These are phyloP conservation scores for Phytophthora foliorum DNA, from an alignment of 352 stramenopile genomes.

Conservation along the genomic window DNA sequence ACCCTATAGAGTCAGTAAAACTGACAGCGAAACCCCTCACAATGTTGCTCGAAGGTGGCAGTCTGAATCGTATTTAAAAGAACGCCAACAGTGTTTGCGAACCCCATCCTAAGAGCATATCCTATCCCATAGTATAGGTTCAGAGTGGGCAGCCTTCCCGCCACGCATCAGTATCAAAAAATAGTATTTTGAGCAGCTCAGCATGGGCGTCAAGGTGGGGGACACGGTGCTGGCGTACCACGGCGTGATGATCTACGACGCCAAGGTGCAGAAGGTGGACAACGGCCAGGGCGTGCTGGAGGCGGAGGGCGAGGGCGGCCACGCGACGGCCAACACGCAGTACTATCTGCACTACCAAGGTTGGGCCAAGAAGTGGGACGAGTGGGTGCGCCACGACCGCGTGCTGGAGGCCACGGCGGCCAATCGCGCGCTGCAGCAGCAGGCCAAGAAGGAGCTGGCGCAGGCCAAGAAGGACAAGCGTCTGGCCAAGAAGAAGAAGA, in stretches of 20 bases:
- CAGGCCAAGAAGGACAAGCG: constrained; percentile 76
- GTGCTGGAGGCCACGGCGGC: constrained; percentile 75
- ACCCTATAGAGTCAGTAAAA: neutral
- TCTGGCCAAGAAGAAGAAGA: constrained; percentile 65
- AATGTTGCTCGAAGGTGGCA: too few species aligned
- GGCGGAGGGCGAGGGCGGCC: constrained; percentile 11
- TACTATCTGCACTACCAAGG: constrained; percentile 94
- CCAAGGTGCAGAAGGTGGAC: constrained; percentile 88
- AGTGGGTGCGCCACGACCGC: constrained; percentile 84
- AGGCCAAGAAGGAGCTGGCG: constrained; percentile 53
- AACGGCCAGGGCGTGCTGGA: constrained; percentile 67
- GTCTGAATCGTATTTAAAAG: too few species aligned
- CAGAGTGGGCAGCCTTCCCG: constrained; percentile 2
- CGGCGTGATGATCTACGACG: constrained; percentile 88
- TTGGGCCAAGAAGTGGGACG: constrained; percentile 94
- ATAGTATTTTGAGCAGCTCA: neutral
- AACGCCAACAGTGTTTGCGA: too few species aligned
- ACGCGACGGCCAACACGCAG: constrained; percentile 47
- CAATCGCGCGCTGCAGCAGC: constrained; percentile 66
- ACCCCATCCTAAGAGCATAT: too few species aligned
- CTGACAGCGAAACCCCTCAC: neutral
- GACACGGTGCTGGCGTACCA: constrained; percentile 84
- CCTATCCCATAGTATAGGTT: too few species aligned
- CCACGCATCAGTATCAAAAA: constrained; percentile 6
- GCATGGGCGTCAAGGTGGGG: constrained; percentile 67